Base-by-base conservation (phyloP, 768 basidiomycete genomes). In the Thelephora ganbajun region DNA sequence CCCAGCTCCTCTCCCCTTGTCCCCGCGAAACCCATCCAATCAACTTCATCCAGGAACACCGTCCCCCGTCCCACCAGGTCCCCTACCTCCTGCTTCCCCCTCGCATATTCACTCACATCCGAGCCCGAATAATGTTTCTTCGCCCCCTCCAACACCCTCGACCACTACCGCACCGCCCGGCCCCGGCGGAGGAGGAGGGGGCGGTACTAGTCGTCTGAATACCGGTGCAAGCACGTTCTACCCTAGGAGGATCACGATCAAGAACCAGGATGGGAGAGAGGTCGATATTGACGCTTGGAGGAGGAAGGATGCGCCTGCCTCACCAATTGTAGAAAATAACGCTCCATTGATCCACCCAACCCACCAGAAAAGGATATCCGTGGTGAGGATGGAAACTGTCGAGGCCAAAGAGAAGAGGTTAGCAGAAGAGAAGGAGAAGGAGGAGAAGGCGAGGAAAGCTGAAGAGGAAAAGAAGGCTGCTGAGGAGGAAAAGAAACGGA, bases 131-230 rank as follows among this genome's bases (percentile, higher is more conserved):
- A 72, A 65, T 50, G 64, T 81, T 11, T 73, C 80, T 0, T 80
- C 81, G 3, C 79, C 83, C 2, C 79, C 79, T 19, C 73, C 81
- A 2, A 83, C 85, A 5, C 84, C 80, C 1, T 73, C 77, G 1
- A 66, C 78, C 2, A 59, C 71, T 6, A 63, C 66, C 19, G 63
- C 61, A 44, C 6, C 39, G 14, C 26, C 26, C 26, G 39, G 39
- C 16, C 68, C 70, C 18, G 54, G 65, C 16, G 53, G 51, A 23
- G 48, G 70, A 61, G 53, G 69, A 33, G 56, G 53, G 16, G 37
- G 48, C 6, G 50, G 47, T 37, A 37, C 16, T 16, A 18, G 18
- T 2, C 46, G 73, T 11, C 69, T 87, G 44, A 85, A 79, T 56
- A 73, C 75, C 3, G 70, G 69, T 56, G 83, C 85, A 3, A 71